Percentiles rank a stretch among this genome's conserved stretches.
Evolutionary conservation across 108 stramenopile genomes (phyloP).

Genomic region (Nitzschia putrida): DNA sequence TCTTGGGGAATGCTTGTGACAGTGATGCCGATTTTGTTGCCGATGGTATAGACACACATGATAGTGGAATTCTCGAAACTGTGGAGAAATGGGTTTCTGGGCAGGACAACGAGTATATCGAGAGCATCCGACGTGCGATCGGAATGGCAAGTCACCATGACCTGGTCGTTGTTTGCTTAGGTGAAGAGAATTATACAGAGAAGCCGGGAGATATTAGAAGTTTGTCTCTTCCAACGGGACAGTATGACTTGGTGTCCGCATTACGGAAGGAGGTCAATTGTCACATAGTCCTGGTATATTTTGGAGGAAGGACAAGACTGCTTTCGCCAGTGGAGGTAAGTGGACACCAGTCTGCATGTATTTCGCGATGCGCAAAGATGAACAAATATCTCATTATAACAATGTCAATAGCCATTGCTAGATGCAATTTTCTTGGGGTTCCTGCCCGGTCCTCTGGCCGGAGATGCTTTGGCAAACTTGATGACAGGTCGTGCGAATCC

Average conservation of each 20-base stretch:
- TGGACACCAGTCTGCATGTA: no score
- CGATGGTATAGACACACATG: background rate
- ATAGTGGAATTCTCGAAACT: conserved; percentile 22
- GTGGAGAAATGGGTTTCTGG: conserved; percentile 39
- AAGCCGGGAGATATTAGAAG: conserved; percentile 82
- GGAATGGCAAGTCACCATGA: conserved; percentile 42
- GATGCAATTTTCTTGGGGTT: conserved; percentile 63
- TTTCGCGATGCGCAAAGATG: no score
- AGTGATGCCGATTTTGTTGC: conserved; percentile 8
- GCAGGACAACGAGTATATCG: conserved; percentile 16
- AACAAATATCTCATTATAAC: no score
- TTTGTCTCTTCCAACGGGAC: conserved; percentile 60
- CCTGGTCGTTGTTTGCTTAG: conserved; percentile 67
- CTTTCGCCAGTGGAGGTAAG: conserved; percentile 41
- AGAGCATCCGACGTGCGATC: conserved; percentile 39
- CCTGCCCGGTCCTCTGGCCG: conserved; percentile 63
- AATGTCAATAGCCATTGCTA: conserved; percentile 8
- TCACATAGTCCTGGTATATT: conserved; percentile 61
- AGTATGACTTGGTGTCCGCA: conserved; percentile 52
- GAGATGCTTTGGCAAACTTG: conserved; percentile 51
- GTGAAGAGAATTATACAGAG: conserved; percentile 82
- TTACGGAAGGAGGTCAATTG: conserved; percentile 26
- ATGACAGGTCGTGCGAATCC: conserved; percentile 53
- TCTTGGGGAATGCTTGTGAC: conserved; percentile 48
- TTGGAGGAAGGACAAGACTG: conserved; percentile 64